Conservation (phyloP, 129 eudicot species). For the Glebionis coronaria region DNA sequence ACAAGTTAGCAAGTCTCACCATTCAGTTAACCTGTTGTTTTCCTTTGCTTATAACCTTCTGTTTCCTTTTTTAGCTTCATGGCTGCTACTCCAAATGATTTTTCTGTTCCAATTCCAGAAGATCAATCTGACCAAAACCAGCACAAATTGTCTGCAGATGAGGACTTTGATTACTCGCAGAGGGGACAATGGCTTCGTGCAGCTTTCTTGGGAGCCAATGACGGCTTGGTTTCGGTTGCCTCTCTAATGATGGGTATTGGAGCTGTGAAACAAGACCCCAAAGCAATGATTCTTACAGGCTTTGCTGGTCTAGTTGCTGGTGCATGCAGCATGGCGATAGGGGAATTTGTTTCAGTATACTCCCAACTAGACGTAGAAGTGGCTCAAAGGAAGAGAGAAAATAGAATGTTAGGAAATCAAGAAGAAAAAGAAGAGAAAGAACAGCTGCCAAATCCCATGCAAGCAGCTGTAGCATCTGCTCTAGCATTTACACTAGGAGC, state of each 20-base stretch:
- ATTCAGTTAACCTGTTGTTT: background rate
- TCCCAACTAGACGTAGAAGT: constrained; percentile 33
- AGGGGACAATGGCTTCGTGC: constrained; percentile 38
- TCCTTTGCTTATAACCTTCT: background rate
- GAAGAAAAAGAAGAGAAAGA: constrained; percentile 12
- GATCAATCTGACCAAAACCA: constrained; percentile 11
- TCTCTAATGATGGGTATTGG: constrained; percentile 37
- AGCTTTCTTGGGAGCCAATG: constrained; percentile 34
- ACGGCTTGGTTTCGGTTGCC: constrained; percentile 34
- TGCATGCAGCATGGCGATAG: constrained; percentile 43
- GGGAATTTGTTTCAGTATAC: constrained; percentile 35
- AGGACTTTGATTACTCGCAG: constrained; percentile 26
- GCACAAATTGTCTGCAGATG: constrained; percentile 10
- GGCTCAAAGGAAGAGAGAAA: constrained; percentile 36
- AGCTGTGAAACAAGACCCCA: constrained; percentile 18
- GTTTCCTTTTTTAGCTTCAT: constrained; percentile 9
- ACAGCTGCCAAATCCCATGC: constrained; percentile 45
- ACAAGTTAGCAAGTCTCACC: background rate
- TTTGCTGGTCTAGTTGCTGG: constrained; percentile 40
- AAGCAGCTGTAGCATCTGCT: constrained; percentile 63
- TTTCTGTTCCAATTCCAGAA: constrained; percentile 19
- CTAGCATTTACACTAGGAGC: constrained; percentile 51
- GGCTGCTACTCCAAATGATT: constrained; percentile 20
- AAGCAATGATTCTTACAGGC: constrained; percentile 32
- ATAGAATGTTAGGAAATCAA: background rate